Evolutionary conservation across 345 rosid genomes (phyloP).

Genomic region (Aurinia saxatilis): DNA sequence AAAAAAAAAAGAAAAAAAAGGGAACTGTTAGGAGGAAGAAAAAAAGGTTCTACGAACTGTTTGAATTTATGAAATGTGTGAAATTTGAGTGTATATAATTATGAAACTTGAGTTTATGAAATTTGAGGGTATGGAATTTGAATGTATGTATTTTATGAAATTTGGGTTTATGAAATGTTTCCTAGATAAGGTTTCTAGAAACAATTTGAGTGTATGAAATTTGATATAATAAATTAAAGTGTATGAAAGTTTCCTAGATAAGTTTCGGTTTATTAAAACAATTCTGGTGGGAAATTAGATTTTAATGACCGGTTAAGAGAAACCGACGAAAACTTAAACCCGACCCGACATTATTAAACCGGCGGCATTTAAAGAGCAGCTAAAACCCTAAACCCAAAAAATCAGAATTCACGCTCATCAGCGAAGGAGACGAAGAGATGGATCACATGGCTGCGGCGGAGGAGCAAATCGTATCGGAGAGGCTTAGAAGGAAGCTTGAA

Average conservation of each 20-base stretch:
- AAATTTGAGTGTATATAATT: too few species aligned
- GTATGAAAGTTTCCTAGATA: too few species aligned
- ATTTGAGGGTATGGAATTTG: too few species aligned
- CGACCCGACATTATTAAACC: not conserved
- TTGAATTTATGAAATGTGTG: too few species aligned
- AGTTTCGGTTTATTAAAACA: not conserved
- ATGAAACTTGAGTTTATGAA: too few species aligned
- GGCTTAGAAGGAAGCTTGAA: slow-evolving; percentile 52
- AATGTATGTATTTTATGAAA: too few species aligned
- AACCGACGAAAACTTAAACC: not conserved
- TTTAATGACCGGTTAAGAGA: not conserved
- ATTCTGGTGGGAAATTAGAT: not conserved
- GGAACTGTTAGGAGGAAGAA: not conserved
- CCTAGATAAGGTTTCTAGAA: too few species aligned
- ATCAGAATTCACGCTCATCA: not conserved
- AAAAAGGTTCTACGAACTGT: not conserved
- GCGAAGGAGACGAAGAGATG: slow-evolving; percentile 37
- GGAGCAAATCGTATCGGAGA: slow-evolving; percentile 57
- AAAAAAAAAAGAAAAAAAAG: not conserved
- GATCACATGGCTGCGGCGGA: slow-evolving; percentile 62
- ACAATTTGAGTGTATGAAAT: too few species aligned
- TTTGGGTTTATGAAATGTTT: too few species aligned
- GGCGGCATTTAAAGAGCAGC: not conserved
- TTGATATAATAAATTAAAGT: too few species aligned
- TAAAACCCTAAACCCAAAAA: slow-evolving; percentile 16